phyloP scores from a whole-genome alignment of 306 rosid species.

The Sphenostylis stenocarpa region DNA sequence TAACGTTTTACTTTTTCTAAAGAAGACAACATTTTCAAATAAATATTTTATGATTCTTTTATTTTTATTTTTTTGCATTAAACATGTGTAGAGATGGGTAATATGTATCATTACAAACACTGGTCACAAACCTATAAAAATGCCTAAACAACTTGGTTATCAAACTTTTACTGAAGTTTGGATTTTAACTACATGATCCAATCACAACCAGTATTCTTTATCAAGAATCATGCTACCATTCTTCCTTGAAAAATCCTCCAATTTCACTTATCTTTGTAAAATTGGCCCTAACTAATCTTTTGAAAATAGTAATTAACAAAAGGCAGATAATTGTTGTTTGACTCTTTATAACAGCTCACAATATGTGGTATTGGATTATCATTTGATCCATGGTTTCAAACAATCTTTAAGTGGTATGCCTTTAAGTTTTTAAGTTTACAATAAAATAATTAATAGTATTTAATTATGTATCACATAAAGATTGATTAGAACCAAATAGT shows the following conservation, averaged over 20 bases:
- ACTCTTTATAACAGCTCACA: slow-evolving; percentile 21
- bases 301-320: slow-evolving; percentile 18
- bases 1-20: neutral
- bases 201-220: slow-evolving; percentile 10
- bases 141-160: neutral
- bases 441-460: too few species aligned
- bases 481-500: too few species aligned
- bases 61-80: neutral
- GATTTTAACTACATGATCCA: slow-evolving; percentile 3
- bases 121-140: neutral
- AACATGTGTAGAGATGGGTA: neutral
- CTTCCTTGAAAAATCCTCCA: slow-evolving; percentile 10
- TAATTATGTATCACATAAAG: too few species aligned
- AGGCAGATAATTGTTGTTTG: neutral
- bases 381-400: too few species aligned
- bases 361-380: too few species aligned
- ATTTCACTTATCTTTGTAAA: slow-evolving; percentile 7
- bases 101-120: neutral
- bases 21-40: neutral
- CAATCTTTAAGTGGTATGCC: too few species aligned
- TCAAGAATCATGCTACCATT: slow-evolving; percentile 6
- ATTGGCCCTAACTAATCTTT: slow-evolving; percentile 19
- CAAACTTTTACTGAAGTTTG: slow-evolving; percentile 11
- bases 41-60: neutral
- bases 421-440: too few species aligned